A percentile compares a stretch with the other conserved stretches of the same genome.
These are phyloP conservation scores for Boletus huronensis DNA, from an alignment of 768 basidiomycete genomes.

Conservation along the genomic window DNA sequence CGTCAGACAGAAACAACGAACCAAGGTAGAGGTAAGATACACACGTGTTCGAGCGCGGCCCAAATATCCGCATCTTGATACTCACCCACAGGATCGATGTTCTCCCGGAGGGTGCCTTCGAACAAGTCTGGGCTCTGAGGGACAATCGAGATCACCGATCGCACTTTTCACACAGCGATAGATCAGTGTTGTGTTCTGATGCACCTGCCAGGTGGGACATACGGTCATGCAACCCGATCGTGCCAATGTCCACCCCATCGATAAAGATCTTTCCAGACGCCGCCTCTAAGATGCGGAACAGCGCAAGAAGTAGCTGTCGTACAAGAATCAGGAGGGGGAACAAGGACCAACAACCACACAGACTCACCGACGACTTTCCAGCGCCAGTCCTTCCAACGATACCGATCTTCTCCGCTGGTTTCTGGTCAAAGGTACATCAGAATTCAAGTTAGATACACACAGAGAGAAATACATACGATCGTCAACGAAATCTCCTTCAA, in stretches of 20 bases:
- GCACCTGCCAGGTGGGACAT: neutral
- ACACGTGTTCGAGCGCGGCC: conserved; percentile 71
- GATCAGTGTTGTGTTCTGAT: neutral
- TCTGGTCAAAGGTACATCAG: conserved; percentile 37
- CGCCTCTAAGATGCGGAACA: conserved; percentile 79
- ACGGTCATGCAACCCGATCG: conserved; percentile 66
- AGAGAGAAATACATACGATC: conserved; percentile 44
- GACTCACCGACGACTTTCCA: conserved; percentile 68
- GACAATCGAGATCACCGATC: conserved; percentile 79
- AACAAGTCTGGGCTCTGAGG: conserved; percentile 75
- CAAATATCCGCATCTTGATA: conserved; percentile 82
- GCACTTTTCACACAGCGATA: conserved; percentile 38
- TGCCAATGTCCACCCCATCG: conserved; percentile 74
- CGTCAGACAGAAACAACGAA: neutral
- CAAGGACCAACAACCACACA: neutral
- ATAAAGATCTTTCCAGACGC: conserved; percentile 62
- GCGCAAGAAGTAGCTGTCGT: conserved; percentile 55
- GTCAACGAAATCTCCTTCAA: conserved; percentile 70
- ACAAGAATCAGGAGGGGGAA: neutral
- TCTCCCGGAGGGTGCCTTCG: conserved; percentile 75
- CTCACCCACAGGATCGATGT: conserved; percentile 82
- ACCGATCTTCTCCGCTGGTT: conserved; percentile 84
- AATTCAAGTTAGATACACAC: neutral
- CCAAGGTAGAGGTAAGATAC: neutral
- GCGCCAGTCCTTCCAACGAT: conserved; percentile 82